phyloP scores from a whole-genome alignment of 2,329 filamentous ascomycete genomes.

The Ophiostoma himal-ulmi region DNA sequence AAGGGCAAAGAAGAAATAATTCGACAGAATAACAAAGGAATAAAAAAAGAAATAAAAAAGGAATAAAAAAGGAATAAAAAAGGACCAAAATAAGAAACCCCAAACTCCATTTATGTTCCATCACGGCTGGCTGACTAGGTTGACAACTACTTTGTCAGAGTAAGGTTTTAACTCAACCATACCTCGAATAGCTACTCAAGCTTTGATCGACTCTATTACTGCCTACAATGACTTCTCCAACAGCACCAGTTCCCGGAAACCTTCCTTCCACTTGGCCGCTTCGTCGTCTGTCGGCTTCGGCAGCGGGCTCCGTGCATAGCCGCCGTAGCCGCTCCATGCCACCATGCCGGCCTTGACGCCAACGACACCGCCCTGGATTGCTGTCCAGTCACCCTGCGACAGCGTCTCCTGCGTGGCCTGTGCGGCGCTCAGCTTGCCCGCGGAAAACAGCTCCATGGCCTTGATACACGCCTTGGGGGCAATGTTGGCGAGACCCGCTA shows the following conservation, averaged over 20 bases:
- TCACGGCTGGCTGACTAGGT: background rate
- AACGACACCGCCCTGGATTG: slow-evolving; percentile 65
- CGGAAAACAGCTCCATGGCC: slow-evolving; percentile 54
- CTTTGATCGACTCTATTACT: background rate
- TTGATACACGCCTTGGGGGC: slow-evolving; percentile 60
- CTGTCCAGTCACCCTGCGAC: slow-evolving; percentile 64
- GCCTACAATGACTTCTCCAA: slow-evolving; percentile 46
- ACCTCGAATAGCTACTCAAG: background rate
- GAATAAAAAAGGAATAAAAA: background rate
- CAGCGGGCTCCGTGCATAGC: slow-evolving; percentile 44
- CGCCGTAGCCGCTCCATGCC: slow-evolving; percentile 62
- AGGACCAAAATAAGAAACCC: slow-evolving; percentile 4
- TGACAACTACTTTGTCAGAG: background rate
- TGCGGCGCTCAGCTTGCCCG: slow-evolving; percentile 55
- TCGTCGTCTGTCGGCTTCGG: slow-evolving; percentile 48
- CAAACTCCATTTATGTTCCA: slow-evolving; percentile 14
- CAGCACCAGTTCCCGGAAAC: slow-evolving; percentile 47
- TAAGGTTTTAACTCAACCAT: too few species aligned
- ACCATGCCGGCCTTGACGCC: slow-evolving; percentile 64
- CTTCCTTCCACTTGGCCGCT: slow-evolving; percentile 48
- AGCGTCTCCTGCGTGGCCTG: slow-evolving; percentile 59
- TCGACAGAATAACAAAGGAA: background rate
- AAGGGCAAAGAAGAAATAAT: background rate
- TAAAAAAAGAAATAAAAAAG: background rate
- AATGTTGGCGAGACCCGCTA: slow-evolving; percentile 67